Base-by-base conservation (phyloP, 2,329 filamentous ascomycete genomes). In the Aspergillus sojae region DNA sequence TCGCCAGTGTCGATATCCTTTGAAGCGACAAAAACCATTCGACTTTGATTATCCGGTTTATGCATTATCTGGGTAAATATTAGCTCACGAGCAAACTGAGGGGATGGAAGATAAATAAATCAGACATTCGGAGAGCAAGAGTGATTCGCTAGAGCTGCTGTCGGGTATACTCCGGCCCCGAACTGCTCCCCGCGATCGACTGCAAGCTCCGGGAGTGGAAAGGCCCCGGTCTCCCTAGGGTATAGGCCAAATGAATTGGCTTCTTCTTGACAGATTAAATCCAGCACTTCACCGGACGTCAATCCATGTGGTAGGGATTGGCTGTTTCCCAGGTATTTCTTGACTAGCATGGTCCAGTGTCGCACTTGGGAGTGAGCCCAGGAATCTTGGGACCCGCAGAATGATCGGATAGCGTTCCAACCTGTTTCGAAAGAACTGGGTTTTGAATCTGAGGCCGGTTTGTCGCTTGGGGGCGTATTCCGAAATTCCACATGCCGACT, bases 11-110 rank as follows among this genome's bases (percentile, higher is more conserved):
- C 57, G 23, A 76, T 76, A 21, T 76, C 72, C 10, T 67, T 63
- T 12, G 69, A 68, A 0, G 74, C 70, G 2, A 71, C 72, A 28
- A 75, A 76, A 1, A 76, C 68, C 74, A 76, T 76, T 0, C 68
- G 70, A 6, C 72, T 70, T 21, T 69, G 53, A 4, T 67, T 58
- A 36, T 76, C 72, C 1, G 74, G 72, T 58, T 75, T 76, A 55
- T 76, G 74, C 12, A 66, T 70, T 6, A 76, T 70, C 74, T 75
- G 32, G 1, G 9, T 2, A 9, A 0, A 4, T 1, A 6, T 70
- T 57, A 69, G 64, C 12, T 5, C 1, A 26, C 4, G 10, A 43
- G 64, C 10, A 23, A 7, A 11, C 21, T 16, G 28, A 46, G 5
- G n/a, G 11, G 26, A 2, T 6, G 11, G n/a, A 26, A 3, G 0